A percentile compares a stretch with the other conserved stretches of the same genome.
phyloP scores from a whole-genome alignment of 2,329 filamentous ascomycete genomes.

The Fragosphaeria purpurea region DNA sequence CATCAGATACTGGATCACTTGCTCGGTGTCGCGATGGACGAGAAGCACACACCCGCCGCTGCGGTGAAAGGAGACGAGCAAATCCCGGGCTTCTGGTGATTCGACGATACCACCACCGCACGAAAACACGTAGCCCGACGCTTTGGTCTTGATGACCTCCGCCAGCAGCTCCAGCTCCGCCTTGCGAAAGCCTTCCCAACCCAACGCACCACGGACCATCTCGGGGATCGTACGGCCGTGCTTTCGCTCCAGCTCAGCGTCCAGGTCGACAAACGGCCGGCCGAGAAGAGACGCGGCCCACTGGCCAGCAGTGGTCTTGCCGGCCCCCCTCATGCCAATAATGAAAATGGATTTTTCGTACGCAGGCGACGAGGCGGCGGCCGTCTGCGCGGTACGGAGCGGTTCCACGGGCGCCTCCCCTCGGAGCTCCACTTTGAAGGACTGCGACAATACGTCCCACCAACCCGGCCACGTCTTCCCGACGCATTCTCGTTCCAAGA shows the following conservation, averaged over 20 bases:
- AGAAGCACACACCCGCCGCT: slow-evolving; percentile 74
- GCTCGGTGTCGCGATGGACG: slow-evolving; percentile 76
- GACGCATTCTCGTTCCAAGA: slow-evolving; percentile 84
- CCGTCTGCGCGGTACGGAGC: slow-evolving; percentile 7
- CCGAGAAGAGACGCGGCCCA: slow-evolving; percentile 72
- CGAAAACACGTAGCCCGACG: slow-evolving; percentile 72
- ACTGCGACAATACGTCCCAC: slow-evolving; percentile 81
- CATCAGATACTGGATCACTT: slow-evolving; percentile 80
- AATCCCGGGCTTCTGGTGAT: slow-evolving; percentile 63
- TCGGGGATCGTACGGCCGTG: slow-evolving; percentile 73
- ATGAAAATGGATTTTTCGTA: slow-evolving; percentile 69
- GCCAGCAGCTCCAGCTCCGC: slow-evolving; percentile 68
- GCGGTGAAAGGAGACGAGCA: slow-evolving; percentile 64
- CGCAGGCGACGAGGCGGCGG: slow-evolving; percentile 10
- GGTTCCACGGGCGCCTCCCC: slow-evolving; percentile 51
- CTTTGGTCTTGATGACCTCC: slow-evolving; percentile 63
- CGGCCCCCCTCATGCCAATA: slow-evolving; percentile 93
- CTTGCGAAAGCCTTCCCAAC: slow-evolving; percentile 82
- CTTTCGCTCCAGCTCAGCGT: slow-evolving; percentile 71
- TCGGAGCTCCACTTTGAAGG: slow-evolving; percentile 66
- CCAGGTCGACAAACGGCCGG: slow-evolving; percentile 75
- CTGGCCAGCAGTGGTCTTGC: slow-evolving; percentile 85
- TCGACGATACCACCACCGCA: slow-evolving; percentile 94
- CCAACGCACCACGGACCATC: slow-evolving; percentile 59
- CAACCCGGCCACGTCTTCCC: slow-evolving; percentile 98